These are phyloP conservation scores for Kodamaea nitidulidarum DNA, from an alignment of 805 yeast species.

Conservation along the genomic window DNA sequence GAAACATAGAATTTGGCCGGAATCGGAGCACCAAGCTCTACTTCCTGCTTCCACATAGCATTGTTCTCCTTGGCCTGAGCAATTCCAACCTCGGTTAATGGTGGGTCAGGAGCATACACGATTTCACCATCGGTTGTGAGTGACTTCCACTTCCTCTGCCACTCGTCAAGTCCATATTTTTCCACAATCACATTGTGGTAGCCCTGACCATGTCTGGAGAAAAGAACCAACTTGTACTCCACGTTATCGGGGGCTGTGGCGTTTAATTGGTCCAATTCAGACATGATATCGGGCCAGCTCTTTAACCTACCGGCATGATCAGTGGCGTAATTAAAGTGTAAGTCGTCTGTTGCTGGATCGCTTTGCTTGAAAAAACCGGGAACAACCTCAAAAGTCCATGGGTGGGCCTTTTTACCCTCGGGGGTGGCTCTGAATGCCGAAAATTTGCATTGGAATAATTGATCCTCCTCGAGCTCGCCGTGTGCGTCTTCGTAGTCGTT, in stretches of 20 bases:
- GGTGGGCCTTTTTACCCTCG: constrained; percentile 23
- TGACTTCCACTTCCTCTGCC: constrained; percentile 55
- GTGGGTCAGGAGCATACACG: constrained; percentile 59
- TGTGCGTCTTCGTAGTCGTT: constrained; percentile 27
- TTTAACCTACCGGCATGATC: constrained; percentile 43
- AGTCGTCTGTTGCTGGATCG: constrained; percentile 41
- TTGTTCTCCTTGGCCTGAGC: constrained; percentile 52
- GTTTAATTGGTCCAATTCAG: constrained; percentile 34
- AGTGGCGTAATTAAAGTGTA: constrained; percentile 39
- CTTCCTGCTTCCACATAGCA: constrained; percentile 40
- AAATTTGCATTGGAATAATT: constrained; percentile 13
- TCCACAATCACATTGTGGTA: constrained; percentile 54
- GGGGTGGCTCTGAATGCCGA: constrained; percentile 16
- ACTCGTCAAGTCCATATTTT: constrained; percentile 52
- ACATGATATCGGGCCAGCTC: constrained; percentile 37
- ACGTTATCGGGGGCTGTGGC: constrained; percentile 31
- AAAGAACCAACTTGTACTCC: constrained; percentile 45
- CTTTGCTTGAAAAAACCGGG: constrained; percentile 50
- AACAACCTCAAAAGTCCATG: constrained; percentile 48
- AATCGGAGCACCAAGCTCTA: constrained; percentile 47
- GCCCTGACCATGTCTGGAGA: constrained; percentile 71
- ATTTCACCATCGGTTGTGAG: constrained; percentile 52
- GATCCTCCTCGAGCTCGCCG: constrained; percentile 18
- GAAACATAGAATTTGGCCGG: constrained; percentile 56
- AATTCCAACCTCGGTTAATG: constrained; percentile 51